Conservation (phyloP, 345 rosid species). For the Viola odorata region DNA sequence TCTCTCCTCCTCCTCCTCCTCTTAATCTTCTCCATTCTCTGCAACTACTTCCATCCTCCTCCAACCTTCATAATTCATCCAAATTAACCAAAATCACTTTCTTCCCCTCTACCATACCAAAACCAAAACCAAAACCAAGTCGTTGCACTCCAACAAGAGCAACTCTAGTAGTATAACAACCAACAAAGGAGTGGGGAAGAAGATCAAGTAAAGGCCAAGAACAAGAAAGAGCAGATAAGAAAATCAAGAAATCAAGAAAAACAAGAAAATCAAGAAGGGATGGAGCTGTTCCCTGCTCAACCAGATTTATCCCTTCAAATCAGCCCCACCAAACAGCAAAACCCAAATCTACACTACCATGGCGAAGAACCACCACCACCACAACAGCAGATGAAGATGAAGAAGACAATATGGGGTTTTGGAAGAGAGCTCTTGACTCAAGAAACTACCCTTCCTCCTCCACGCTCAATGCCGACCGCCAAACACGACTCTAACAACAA, state of each 20-base stretch:
- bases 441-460: slow-evolving; percentile 39
- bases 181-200: neutral
- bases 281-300: slow-evolving; percentile 83
- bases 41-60: slow-evolving; percentile 31
- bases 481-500: no score
- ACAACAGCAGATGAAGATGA: no score
- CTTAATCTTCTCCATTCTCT: slow-evolving; percentile 49
- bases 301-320: slow-evolving; percentile 70
- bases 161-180: no score
- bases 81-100: neutral
- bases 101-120: neutral
- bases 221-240: neutral
- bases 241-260: neutral
- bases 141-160: slow-evolving; percentile 1
- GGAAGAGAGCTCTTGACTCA: slow-evolving; percentile 55
- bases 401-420: slow-evolving; percentile 47
- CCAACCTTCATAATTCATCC: neutral
- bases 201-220: slow-evolving; percentile 1
- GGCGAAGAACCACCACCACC: slow-evolving; percentile 34
- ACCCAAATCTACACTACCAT: slow-evolving; percentile 40
- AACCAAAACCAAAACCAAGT: neutral
- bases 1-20: slow-evolving; percentile 13
- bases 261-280: slow-evolving; percentile 5
- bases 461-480: slow-evolving; percentile 26
- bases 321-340: slow-evolving; percentile 73